Conservation (phyloP, 257 asterid genomes). For the Nyctanthes arbortristis region DNA sequence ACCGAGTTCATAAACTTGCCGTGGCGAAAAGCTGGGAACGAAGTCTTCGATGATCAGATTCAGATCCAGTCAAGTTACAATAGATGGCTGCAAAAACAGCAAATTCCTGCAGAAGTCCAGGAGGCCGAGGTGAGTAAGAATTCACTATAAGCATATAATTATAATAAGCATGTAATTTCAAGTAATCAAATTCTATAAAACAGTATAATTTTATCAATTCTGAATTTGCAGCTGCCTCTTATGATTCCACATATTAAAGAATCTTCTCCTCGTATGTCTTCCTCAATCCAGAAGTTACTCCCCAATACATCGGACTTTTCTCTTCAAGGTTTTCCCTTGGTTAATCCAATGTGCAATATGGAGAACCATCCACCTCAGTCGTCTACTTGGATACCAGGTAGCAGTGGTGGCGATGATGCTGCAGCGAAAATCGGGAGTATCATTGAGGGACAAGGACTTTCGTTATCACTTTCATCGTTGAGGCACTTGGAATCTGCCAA, state of each 20-base stretch:
- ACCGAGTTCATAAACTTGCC: slow-evolving; percentile 48
- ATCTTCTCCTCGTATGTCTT: slow-evolving; percentile 28
- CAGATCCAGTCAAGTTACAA: slow-evolving; percentile 51
- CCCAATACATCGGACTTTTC: slow-evolving; percentile 27
- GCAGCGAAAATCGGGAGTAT: slow-evolving; percentile 28
- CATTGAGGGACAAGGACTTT: slow-evolving; percentile 64
- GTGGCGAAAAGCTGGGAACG: slow-evolving; percentile 39
- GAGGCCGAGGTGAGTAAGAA: slow-evolving; percentile 36
- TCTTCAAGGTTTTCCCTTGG: slow-evolving; percentile 45
- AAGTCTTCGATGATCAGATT: slow-evolving; percentile 56
- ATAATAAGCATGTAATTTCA: too few species aligned
- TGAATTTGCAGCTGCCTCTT: slow-evolving; percentile 49
- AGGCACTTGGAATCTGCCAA: slow-evolving; percentile 44
- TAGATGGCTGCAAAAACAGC: slow-evolving; percentile 47
- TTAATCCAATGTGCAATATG: slow-evolving; percentile 13
- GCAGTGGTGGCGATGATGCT: slow-evolving; percentile 25
- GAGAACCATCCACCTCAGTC: slow-evolving; percentile 33
- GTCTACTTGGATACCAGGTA: slow-evolving; percentile 39
- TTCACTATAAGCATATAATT: neutral
- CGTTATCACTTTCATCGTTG: slow-evolving; percentile 63
- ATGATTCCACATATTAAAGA: slow-evolving; percentile 43
- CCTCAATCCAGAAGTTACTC: slow-evolving; percentile 30
- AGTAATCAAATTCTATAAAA: slow-evolving; percentile 3
- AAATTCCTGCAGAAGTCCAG: slow-evolving; percentile 27
- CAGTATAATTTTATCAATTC: neutral